Evolutionary conservation across 345 rosid genomes (phyloP).

Genomic region (Rhodamnia argentea): DNA sequence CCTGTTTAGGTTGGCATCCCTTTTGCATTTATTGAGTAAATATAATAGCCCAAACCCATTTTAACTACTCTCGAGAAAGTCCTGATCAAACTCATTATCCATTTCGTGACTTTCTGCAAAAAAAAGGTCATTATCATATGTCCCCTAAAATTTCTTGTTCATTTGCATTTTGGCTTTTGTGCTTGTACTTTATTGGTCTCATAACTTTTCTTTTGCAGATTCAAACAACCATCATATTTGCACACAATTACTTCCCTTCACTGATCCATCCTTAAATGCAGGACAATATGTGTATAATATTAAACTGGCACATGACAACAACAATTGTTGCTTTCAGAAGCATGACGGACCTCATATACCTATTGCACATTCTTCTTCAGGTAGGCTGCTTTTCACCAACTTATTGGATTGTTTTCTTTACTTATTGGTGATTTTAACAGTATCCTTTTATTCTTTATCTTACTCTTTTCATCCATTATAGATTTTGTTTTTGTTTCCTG

Average conservation of each 20-base stretch:
- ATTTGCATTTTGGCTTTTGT: background rate
- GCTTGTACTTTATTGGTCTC: background rate
- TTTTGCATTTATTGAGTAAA: background rate
- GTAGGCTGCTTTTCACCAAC: constrained; percentile 16
- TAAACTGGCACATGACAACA: constrained; percentile 34
- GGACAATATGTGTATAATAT: constrained; percentile 42
- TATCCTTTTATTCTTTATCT: background rate
- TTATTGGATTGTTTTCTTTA: background rate
- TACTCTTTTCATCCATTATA: background rate
- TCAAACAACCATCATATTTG: background rate
- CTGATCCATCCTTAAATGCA: constrained; percentile 19
- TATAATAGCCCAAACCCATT: background rate
- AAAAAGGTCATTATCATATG: background rate
- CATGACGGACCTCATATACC: constrained; percentile 54
- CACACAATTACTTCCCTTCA: background rate
- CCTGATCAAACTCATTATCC: background rate
- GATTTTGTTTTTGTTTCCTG: background rate
- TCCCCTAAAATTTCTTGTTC: background rate
- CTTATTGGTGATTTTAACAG: background rate
- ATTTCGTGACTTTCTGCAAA: background rate
- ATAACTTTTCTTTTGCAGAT: background rate
- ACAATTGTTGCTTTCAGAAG: constrained; percentile 40
- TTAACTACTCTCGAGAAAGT: background rate
- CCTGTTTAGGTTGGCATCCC: background rate
- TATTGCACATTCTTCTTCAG: constrained; percentile 76